A percentile compares a stretch with the other conserved stretches of the same genome.
These are phyloP conservation scores for Colletotrichum sidae DNA, from an alignment of 2,329 filamentous ascomycete genomes.

Conservation along the genomic window DNA sequence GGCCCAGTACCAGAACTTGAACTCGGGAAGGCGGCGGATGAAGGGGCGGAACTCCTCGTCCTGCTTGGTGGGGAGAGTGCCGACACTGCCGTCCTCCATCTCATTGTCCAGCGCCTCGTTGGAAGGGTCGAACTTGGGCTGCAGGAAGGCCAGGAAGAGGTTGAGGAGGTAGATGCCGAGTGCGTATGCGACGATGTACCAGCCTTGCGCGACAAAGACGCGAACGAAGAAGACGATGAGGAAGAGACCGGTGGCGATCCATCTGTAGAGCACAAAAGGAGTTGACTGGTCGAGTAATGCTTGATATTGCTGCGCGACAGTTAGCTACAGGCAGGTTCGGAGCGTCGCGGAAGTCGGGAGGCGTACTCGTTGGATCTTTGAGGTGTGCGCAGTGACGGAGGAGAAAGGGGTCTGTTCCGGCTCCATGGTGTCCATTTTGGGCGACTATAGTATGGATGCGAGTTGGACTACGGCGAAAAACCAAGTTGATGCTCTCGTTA, in stretches of 20 bases:
- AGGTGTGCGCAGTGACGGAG: constrained; percentile 88
- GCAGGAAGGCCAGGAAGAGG: constrained; percentile 97
- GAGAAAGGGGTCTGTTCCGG: constrained; percentile 92
- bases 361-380: constrained; percentile 76
- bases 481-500: background rate
- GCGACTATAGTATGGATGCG: constrained; percentile 9
- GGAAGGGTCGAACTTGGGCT: constrained; percentile 98
- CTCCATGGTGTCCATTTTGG: constrained; percentile 84
- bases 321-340: constrained; percentile 37
- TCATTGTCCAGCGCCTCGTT: constrained; percentile 91
- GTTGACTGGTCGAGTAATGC: constrained; percentile 93
- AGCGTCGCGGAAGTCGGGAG: background rate
- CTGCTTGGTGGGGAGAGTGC: constrained; percentile 89
- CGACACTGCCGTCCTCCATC: constrained; percentile 90
- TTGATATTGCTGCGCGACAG: constrained; percentile 82
- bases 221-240: constrained; percentile 87
- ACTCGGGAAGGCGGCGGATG: constrained; percentile 94
- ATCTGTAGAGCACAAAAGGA: constrained; percentile 89
- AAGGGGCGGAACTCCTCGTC: constrained; percentile 99
- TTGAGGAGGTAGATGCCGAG: constrained; percentile 99
- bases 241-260: constrained; percentile 82
- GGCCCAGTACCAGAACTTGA: constrained; percentile 99
- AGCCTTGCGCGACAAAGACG: constrained; percentile 93
- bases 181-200: constrained; percentile 99
- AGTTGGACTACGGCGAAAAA: background rate